Evolutionary conservation across 257 asterid species (phyloP).

Genomic region (Echites panduratus): DNA sequence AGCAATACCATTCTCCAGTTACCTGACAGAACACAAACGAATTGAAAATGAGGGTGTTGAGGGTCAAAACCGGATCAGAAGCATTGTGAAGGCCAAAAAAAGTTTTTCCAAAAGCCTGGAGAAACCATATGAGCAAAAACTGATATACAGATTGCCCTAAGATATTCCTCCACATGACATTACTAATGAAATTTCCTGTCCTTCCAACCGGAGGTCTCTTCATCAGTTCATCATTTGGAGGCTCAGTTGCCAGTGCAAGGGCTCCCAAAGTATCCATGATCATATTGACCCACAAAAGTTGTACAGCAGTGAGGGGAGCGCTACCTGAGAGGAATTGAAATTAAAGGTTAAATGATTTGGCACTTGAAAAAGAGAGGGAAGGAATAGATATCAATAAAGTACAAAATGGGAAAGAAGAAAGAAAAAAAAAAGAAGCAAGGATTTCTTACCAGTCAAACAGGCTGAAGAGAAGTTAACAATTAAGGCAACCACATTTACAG

Average conservation of each 20-base stretch:
- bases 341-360: background rate
- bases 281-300: conserved; percentile 97
- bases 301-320: conserved; percentile 96
- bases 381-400: background rate
- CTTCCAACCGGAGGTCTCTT: conserved; percentile 88
- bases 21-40: conserved; percentile 98
- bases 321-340: conserved; percentile 34
- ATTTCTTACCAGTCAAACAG: conserved; percentile 60
- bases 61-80: conserved; percentile 57
- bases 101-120: conserved; percentile 61
- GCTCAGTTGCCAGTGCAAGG: conserved; percentile 94
- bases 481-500: conserved; percentile 79
- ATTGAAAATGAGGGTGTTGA: conserved; percentile 88
- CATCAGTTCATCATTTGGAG: conserved; percentile 83
- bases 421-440: background rate
- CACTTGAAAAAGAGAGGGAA: background rate
- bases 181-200: conserved; percentile 65
- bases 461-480: conserved; percentile 83
- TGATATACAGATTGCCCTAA: conserved; percentile 85
- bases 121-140: conserved; percentile 77
- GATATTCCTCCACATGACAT: conserved; percentile 94
- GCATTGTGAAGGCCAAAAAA: conserved; percentile 42
- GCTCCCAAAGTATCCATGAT: conserved; percentile 98
- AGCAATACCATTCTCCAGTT: background rate
- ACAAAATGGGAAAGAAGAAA: background rate